Evolutionary conservation across 306 rosid genomes (phyloP).

Genomic region (Mucuna pruriens): DNA sequence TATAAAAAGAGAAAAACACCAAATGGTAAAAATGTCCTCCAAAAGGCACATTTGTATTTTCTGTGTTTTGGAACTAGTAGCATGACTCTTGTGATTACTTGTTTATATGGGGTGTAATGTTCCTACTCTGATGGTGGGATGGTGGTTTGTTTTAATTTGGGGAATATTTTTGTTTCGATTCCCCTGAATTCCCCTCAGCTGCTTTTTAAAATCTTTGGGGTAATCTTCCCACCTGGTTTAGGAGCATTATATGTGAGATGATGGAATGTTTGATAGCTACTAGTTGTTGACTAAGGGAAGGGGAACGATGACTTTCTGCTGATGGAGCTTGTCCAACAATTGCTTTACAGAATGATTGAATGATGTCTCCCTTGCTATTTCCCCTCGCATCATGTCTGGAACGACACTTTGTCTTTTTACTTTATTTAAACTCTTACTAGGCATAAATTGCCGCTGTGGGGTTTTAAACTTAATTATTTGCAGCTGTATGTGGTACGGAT

Average conservation of each 20-base stretch:
- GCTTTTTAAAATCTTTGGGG: constrained; percentile 74
- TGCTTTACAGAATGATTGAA: constrained; percentile 11
- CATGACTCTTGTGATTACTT: constrained; percentile 48
- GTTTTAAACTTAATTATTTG: constrained; percentile 17
- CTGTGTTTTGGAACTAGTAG: constrained; percentile 44
- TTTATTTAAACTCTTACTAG: constrained; percentile 28
- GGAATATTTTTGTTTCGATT: constrained; percentile 48
- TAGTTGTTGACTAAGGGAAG: constrained; percentile 24
- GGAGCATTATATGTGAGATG: constrained; percentile 35
- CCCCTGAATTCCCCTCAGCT: constrained; percentile 70
- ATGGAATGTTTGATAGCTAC: constrained; percentile 39
- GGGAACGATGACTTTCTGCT: constrained; percentile 32
- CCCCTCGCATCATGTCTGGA: constrained; percentile 3
- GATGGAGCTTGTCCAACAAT: constrained; percentile 31
- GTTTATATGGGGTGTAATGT: constrained; percentile 39
- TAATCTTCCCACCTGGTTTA: constrained; percentile 33
- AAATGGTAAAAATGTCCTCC: constrained; percentile 25
- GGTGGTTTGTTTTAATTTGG: constrained; percentile 47
- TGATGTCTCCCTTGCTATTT: constrained; percentile 12
- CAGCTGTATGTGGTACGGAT: background rate
- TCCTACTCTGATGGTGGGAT: constrained; percentile 48
- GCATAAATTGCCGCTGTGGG: constrained; percentile 16
- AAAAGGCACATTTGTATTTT: constrained; percentile 37
- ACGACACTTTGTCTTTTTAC: background rate
- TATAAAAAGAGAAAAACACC: constrained; percentile 35